These are phyloP conservation scores for Candida piceae DNA, from an alignment of 805 yeast species.

Conservation along the genomic window DNA sequence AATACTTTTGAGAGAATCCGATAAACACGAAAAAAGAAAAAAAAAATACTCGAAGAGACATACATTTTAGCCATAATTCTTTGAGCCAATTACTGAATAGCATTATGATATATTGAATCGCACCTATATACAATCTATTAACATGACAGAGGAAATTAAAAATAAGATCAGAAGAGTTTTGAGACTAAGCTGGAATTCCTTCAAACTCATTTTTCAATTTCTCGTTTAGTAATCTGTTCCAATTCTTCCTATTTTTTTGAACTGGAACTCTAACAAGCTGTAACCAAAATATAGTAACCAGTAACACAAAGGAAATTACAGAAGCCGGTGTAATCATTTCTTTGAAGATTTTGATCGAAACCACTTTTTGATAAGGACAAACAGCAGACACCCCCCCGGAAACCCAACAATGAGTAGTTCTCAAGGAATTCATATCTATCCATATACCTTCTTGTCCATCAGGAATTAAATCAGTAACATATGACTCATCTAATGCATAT, in stretches of 20 bases:
- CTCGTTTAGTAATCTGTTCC: conserved; percentile 54
- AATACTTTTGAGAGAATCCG: conserved; percentile 21
- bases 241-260: conserved; percentile 60
- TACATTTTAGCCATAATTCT: too few species aligned
- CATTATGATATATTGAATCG: not conserved
- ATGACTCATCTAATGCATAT: conserved; percentile 42
- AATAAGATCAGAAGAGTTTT: too few species aligned
- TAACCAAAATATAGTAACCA: conserved; percentile 48
- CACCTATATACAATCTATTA: not conserved
- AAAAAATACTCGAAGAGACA: too few species aligned
- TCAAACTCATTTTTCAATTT: conserved; percentile 64
- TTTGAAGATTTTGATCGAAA: conserved; percentile 51
- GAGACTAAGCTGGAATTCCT: conserved; percentile 70
- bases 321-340: conserved; percentile 65
- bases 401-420: conserved; percentile 77
- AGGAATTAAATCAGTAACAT: conserved; percentile 18
- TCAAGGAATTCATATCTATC: conserved; percentile 79
- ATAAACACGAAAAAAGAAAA: too few species aligned
- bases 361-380: conserved; percentile 70
- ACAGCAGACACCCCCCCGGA: conserved; percentile 69
- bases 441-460: conserved; percentile 44
- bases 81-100: too few species aligned
- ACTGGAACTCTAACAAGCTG: conserved; percentile 63
- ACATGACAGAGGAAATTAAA: too few species aligned
- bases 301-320: conserved; percentile 47